Evolutionary conservation across 306 rosid genomes (phyloP), one percentile per base, ranked within the genome.

Genomic region (Glycine latifolia): DNA sequence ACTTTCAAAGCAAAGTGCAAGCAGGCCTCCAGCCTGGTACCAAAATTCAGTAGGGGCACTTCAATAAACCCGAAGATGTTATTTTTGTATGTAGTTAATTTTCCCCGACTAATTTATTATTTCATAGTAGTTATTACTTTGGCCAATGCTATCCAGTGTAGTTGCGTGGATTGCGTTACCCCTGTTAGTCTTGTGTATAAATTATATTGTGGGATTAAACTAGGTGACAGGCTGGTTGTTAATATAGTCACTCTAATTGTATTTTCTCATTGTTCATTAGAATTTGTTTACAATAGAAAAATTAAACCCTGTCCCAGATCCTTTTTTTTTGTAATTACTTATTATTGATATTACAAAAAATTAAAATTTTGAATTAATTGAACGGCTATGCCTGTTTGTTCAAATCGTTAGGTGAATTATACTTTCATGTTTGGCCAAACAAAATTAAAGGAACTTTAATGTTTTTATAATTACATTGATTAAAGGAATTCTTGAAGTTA

Each of bases 1-100:
- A 89, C 87, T 95, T 95, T 84, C 91, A 88, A 79, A 87, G 91
- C 85, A 95, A 87, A 84, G 98, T 95, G 79, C 88, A 88, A 26
- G 71, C 88, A 0, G 96, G 92, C 55, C 87, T 93, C 46, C 99
- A 91, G 71, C 46, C 93, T 54, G 93, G 89, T 33, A 39, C 85
- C 78, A 95, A 95, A 84, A 76, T 89, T 82, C 96, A 87, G 86
- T 89, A 84, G 77, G 79, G 82, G 0, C 56, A 26, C 31, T 26
- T 26, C 31, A 26, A 26, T 26, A 26, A 2, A 26, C 31, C 31
- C 31, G 1, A 26, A 26, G 31, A 26, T 26, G 31, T 26, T 26
- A 26, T 26, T 26, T 26, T 26, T 26, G 31, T 26, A 4, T 50
- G 13, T 26, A 31, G 58, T 6, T 48, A 3, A 6, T 71, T 6